Evolutionary conservation across 805 yeast genomes (phyloP), one percentile per base, ranked within the genome.

Genomic region (Nakazawaea ernobii): DNA sequence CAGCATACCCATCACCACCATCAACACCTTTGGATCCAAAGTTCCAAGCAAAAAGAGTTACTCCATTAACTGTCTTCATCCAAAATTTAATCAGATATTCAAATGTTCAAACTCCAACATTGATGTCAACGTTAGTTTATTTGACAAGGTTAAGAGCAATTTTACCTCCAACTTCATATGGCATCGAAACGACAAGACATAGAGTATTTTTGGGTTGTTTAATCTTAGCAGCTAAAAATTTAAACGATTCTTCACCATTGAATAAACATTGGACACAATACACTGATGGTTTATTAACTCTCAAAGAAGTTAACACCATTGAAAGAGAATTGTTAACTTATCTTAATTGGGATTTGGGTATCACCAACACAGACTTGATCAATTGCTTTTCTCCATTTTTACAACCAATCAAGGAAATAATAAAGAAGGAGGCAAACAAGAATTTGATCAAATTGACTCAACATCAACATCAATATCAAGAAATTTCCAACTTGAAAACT

Each of bases 221-320:
- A 48, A 88, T 92, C 39, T 68, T 94, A 42, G 86, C 96, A n/a
- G 97, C 98, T 13, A 92, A 92, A 69, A 82, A 82, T 53, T 76
- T 91, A 53, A 92, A 92, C 66, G 99, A 92, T 70, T 86, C 96
- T 3, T 84, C 95, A 17, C 99, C 99, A 38, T 76, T 92, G 62
- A 92, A 92, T 69, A 91, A 86, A 68, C 97, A 94, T 69, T 92
- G 99, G 99, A 84, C 96, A 4, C 75, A 80, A 51, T 91, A 92
- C 70, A 91, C 98, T 3, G 83, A 84, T 61, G 97, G 97, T 0
- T 72, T 94, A 38, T 75, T 92, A 51, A 62, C 82, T 8, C 69
- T 86, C 35, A 73, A 73, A 20, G 98, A 92, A 59, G 89, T 94
- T 46, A 94, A 92, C 66, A 81, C 90, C 53, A 86, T 95, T 59